phyloP scores from a whole-genome alignment of 2,329 filamentous ascomycete genomes.

The Xylariaceae sp. region DNA sequence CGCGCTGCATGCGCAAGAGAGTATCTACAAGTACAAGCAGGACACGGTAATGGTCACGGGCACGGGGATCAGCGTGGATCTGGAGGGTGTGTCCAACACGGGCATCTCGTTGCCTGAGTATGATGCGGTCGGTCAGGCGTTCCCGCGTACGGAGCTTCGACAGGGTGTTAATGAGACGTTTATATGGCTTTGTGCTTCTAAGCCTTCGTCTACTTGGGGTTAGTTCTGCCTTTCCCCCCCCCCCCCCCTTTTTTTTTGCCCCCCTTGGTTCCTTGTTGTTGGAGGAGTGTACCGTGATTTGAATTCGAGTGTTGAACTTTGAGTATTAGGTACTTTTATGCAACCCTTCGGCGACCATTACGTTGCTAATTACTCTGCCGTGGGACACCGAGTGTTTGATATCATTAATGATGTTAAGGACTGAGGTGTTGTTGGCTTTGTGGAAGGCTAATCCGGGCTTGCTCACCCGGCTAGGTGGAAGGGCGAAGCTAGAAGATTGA shows the following conservation, averaged over 20 bases:
- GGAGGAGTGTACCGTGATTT: neutral
- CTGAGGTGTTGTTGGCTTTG: neutral
- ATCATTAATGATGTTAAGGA: neutral
- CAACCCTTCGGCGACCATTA: slow-evolving; percentile 11
- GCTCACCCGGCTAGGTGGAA: too few relatives aligned
- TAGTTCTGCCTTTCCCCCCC: slow-evolving; percentile 10
- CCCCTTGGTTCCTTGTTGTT: neutral
- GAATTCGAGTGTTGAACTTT: neutral
- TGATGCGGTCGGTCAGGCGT: slow-evolving; percentile 30
- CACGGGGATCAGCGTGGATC: slow-evolving; percentile 36
- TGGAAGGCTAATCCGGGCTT: too few relatives aligned
- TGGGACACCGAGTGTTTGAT: slow-evolving; percentile 9
- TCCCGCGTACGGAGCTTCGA: slow-evolving; percentile 33
- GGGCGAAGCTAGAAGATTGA: too few relatives aligned
- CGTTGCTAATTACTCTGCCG: slow-evolving; percentile 6
- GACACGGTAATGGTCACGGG: slow-evolving; percentile 34
- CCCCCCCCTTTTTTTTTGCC: neutral
- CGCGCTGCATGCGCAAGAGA: slow-evolving; percentile 38
- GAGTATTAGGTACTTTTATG: slow-evolving; percentile 11
- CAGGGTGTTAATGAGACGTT: slow-evolving; percentile 34
- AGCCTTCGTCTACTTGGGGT: slow-evolving; percentile 36
- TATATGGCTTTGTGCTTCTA: slow-evolving; percentile 36
- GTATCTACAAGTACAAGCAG: slow-evolving; percentile 39
- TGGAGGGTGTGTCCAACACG: slow-evolving; percentile 29
- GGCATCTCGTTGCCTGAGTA: slow-evolving; percentile 33